Percentiles rank a stretch among this genome's conserved stretches.
Evolutionary conservation across 371 early-diverging fungal species (phyloP).

Genomic region (Apophysomyces trapeziformis): DNA sequence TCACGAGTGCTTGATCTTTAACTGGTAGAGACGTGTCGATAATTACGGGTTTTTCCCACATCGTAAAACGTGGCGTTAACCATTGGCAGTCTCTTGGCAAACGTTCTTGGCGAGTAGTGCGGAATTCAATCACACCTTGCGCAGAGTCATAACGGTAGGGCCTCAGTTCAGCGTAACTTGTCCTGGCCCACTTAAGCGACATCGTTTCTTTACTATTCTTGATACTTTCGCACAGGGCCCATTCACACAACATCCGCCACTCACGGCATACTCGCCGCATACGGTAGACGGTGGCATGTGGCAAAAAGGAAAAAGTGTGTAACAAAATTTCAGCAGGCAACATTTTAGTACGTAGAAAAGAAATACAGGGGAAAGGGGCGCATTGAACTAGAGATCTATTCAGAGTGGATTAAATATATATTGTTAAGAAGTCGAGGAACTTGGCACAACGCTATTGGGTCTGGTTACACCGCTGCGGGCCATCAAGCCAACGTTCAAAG

Average conservation of each 20-base stretch:
- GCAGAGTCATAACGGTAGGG: constrained; percentile 31
- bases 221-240: constrained; percentile 35
- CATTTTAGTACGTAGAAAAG: no score
- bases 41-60: no score
- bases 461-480: constrained; percentile 35
- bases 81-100: no score
- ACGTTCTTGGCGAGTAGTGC: constrained; percentile 16
- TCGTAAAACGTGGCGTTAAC: no score
- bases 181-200: constrained; percentile 17
- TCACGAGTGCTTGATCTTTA: constrained; percentile 38
- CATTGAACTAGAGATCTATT: no score
- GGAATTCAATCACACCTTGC: constrained; percentile 45
- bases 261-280: constrained; percentile 32
- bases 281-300: constrained; percentile 36
- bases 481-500: constrained; percentile 91
- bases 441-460: background rate
- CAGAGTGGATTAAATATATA: no score
- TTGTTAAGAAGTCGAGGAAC: background rate
- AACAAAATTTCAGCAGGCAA: constrained; percentile 39
- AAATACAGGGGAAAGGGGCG: no score
- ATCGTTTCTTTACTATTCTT: constrained; percentile 23
- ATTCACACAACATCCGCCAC: constrained; percentile 33
- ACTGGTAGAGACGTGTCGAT: background rate
- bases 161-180: constrained; percentile 19
- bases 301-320: constrained; percentile 36